Base-by-base conservation (phyloP, 495 filamentous ascomycete genomes). In the Lasiosphaeris hirsuta region DNA sequence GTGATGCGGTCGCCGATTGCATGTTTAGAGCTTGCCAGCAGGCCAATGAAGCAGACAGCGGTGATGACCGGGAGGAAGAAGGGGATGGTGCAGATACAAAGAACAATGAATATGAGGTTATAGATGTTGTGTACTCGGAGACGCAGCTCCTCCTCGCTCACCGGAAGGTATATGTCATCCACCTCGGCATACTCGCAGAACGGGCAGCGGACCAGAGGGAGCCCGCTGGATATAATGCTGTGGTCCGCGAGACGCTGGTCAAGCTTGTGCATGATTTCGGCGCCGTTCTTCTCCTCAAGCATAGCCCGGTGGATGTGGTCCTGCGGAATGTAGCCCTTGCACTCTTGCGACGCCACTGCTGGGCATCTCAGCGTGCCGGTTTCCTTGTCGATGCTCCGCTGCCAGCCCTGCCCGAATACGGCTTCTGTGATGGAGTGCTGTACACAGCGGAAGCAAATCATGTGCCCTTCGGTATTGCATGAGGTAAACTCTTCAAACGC, bases 331-430 rank as follows among this genome's bases (percentile, higher is more conserved):
- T 76, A 81, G 37, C 92, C 90, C n/a, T 77, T 61, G 59, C 94
- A 98, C n/a, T 84, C 83, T 37, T 74, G 70, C 10, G 77, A 73
- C 40, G 81, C 81, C 1, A 86, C 88, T 14, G 92, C 90, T 18
- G 94, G 77, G 68, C 94, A 98, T 47, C 86, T 81, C 40, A 98
- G 76, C 5, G 87, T 86, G 33, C 87, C 86, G 33, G 74, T 82
- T 51, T 84, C 80, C 45, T 81, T 68, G 58, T 94, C 78, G 51
- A 96, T 85, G 56, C 81, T 92, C n/a, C 86, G 82, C 52, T 81
- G 79, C 92, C 91, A 96, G 36, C 90, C 89, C 67, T 98, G 94
- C 0, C 94, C 94, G 70, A 93, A 98, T 0, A 98, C 68, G 7
- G 90, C 90, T 68, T 96, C 92, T 40, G 85, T 83, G 34, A 90